These are phyloP conservation scores for Orbilia oligospora DNA, from an alignment of 2,329 filamentous ascomycete genomes.

Conservation along the genomic window DNA sequence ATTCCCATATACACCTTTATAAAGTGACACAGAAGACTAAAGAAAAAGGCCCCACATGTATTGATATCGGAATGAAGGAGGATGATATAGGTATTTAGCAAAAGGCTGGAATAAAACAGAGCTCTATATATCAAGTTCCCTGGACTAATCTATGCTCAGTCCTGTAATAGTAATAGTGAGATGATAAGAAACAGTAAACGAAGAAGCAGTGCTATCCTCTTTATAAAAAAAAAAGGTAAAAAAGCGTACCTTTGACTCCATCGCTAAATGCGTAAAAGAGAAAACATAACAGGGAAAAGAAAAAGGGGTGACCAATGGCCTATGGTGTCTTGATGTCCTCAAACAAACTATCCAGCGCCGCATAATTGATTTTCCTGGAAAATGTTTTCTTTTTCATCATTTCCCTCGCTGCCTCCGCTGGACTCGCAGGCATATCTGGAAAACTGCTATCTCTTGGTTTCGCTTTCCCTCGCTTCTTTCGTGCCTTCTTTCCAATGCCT, in stretches of 20 bases:
- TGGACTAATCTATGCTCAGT: background rate
- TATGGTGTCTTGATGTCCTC: conserved; percentile 68
- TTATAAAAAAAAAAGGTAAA: too few species aligned
- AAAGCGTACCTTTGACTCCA: conserved; percentile 13
- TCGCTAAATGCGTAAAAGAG: conserved; percentile 17
- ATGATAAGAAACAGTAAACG: background rate
- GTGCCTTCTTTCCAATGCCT: conserved; percentile 72
- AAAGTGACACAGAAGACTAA: too few species aligned
- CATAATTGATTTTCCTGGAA: conserved; percentile 83
- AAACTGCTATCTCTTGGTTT: conserved; percentile 76
- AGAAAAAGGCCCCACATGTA: background rate
- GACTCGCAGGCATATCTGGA: conserved; percentile 76
- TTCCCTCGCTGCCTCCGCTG: conserved; percentile 78
- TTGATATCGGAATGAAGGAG: background rate
- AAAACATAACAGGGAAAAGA: background rate
- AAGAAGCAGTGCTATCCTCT: background rate
- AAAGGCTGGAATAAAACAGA: background rate
- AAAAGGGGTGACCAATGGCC: conserved; percentile 64
- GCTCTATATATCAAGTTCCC: background rate
- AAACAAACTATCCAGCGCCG: conserved; percentile 74
- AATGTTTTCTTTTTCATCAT: conserved; percentile 78
- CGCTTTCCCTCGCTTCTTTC: conserved; percentile 70
- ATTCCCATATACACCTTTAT: too few species aligned
- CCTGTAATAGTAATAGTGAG: background rate
- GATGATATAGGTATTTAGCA: background rate